phyloP scores from a whole-genome alignment of 345 rosid species.

The Lagerstroemia speciosa region DNA sequence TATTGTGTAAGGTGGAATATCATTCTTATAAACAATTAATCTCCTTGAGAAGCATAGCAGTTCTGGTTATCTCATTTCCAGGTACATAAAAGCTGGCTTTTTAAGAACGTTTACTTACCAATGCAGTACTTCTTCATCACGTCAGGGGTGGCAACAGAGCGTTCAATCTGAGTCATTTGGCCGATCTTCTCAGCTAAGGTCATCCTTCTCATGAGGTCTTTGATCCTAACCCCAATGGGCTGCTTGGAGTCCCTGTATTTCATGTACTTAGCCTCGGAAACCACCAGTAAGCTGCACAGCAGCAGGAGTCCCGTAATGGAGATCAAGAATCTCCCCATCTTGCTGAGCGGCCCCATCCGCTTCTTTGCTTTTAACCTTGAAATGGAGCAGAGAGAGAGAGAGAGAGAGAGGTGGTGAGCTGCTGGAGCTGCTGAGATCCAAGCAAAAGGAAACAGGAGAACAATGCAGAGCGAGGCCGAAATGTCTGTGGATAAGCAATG shows the following conservation, averaged over 20 bases:
- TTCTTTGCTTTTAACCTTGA: background rate
- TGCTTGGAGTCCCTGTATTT: conserved; percentile 28
- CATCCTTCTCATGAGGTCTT: conserved; percentile 28
- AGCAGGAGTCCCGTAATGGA: conserved; percentile 10
- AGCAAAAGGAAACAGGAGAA: no score
- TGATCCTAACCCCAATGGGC: conserved; percentile 13
- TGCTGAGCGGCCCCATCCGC: conserved; percentile 2
- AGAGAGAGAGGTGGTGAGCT: background rate
- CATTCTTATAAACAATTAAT: no score
- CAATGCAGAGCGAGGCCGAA: background rate
- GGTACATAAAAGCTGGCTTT: background rate
- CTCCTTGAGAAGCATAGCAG: no score
- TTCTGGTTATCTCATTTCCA: no score
- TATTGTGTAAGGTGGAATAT: background rate
- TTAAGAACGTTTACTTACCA: conserved; percentile 27
- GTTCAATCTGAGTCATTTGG: conserved; percentile 42
- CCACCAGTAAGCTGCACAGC: conserved; percentile 6
- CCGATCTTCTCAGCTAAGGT: conserved; percentile 39
- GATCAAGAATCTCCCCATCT: conserved; percentile 5
- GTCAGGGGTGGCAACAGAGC: conserved; percentile 21
- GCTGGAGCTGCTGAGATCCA: background rate
- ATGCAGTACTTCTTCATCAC: conserved; percentile 61
- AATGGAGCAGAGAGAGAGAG: no score
- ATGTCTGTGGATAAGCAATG: background rate
- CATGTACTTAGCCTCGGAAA: conserved; percentile 9